phyloP scores from a whole-genome alignment of 495 filamentous ascomycete genomes.

The Penicillium salamii region DNA sequence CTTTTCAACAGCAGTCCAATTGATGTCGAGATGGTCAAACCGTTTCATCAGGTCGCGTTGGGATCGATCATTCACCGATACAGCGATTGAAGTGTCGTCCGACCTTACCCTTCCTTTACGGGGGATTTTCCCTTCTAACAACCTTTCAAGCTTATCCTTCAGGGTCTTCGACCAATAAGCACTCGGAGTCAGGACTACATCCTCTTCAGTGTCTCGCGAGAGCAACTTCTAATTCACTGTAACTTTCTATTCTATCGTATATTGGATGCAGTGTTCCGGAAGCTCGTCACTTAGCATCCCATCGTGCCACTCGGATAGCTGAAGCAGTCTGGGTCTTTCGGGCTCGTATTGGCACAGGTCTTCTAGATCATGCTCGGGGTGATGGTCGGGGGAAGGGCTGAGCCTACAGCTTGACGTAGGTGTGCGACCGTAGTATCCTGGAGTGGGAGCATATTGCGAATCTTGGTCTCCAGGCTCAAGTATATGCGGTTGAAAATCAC shows the following conservation, averaged over 20 bases:
- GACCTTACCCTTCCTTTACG: constrained; percentile 10
- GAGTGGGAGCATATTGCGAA: constrained; percentile 17
- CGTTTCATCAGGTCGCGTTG: constrained; percentile 22
- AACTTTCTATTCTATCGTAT: constrained; percentile 36
- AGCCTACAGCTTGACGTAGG: constrained; percentile 1
- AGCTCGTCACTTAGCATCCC: constrained; percentile 20
- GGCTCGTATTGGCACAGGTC: constrained; percentile 4
- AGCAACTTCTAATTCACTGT: constrained; percentile 26
- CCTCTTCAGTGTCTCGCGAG: constrained; percentile 23
- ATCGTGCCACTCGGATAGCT: constrained; percentile 13
- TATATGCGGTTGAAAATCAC: neutral
- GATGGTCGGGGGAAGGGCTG: constrained; percentile 9
- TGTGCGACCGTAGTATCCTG: constrained; percentile 9
- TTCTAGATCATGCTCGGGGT: constrained; percentile 6
- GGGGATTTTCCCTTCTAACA: constrained; percentile 12
- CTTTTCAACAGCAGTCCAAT: constrained; percentile 20
- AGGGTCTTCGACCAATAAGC: constrained; percentile 17
- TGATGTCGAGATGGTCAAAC: constrained; percentile 17
- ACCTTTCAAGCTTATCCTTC: constrained; percentile 9
- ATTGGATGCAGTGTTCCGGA: constrained; percentile 26
- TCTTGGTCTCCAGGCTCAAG: constrained; percentile 3
- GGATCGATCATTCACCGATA: constrained; percentile 20
- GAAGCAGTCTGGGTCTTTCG: constrained; percentile 8
- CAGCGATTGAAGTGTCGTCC: constrained; percentile 20
- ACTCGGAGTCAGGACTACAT: constrained; percentile 18